phyloP scores from a whole-genome alignment of 2,329 filamentous ascomycete species.

The Pseudomassariella vexata region DNA sequence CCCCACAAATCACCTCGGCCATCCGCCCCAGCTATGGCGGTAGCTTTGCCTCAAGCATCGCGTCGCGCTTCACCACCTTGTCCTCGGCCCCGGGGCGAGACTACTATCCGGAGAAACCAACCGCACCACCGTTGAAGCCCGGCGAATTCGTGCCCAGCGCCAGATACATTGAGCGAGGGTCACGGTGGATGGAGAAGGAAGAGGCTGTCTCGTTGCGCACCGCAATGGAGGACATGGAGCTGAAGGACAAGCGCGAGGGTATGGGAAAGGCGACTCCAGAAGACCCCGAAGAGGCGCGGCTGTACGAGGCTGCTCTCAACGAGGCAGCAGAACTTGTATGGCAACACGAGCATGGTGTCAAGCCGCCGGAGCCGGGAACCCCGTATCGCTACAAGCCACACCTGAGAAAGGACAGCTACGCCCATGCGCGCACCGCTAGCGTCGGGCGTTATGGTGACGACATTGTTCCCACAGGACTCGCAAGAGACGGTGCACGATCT shows the following conservation, averaged over 20 bases:
- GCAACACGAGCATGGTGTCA: slow-evolving; percentile 61
- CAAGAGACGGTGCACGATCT: slow-evolving; percentile 38
- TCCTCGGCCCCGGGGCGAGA: slow-evolving; percentile 47
- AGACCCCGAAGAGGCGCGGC: slow-evolving; percentile 46
- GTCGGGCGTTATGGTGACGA: slow-evolving; percentile 44
- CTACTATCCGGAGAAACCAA: slow-evolving; percentile 41
- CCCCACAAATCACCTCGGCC: slow-evolving; percentile 24
- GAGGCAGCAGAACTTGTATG: slow-evolving; percentile 77
- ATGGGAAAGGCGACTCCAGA: slow-evolving; percentile 3
- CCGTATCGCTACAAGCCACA: slow-evolving; percentile 65
- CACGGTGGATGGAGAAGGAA: slow-evolving; percentile 76
- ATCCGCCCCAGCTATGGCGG: slow-evolving; percentile 37
- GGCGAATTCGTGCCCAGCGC: slow-evolving; percentile 59
- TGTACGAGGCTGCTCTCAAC: slow-evolving; percentile 66
- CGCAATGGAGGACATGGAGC: slow-evolving; percentile 68
- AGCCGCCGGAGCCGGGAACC: slow-evolving; percentile 51
- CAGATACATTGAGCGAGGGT: slow-evolving; percentile 67
- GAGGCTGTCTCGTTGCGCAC: slow-evolving; percentile 65
- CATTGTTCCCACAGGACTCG: slow-evolving; percentile 39
- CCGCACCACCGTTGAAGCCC: slow-evolving; percentile 41
- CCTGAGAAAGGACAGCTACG: slow-evolving; percentile 66
- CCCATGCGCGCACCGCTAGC: slow-evolving; percentile 58
- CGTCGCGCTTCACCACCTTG: slow-evolving; percentile 43
- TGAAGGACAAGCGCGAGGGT: slow-evolving; percentile 34
- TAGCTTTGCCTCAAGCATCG: slow-evolving; percentile 45